Evolutionary conservation across 306 rosid genomes (phyloP).

Genomic region (Delonix regia): DNA sequence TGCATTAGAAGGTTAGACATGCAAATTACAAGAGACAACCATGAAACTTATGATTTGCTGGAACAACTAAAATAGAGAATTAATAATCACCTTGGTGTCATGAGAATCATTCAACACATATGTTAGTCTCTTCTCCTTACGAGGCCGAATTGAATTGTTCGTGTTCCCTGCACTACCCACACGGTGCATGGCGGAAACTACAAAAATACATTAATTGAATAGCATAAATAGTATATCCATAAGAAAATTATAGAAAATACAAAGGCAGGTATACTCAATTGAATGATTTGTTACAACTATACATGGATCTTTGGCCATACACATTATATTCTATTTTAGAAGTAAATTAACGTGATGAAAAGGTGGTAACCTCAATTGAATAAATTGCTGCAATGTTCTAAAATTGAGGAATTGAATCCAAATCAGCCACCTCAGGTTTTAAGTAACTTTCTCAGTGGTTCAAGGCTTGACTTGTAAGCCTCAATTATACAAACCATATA

Average conservation of each 20-base stretch:
- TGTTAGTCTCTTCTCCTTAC: slow-evolving; percentile 92
- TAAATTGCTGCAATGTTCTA: background rate
- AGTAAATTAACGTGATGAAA: background rate
- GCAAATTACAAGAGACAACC: slow-evolving; percentile 28
- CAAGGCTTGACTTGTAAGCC: background rate
- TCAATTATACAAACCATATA: background rate
- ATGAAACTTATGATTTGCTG: slow-evolving; percentile 4
- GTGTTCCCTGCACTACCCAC: slow-evolving; percentile 97
- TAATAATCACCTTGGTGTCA: slow-evolving; percentile 72
- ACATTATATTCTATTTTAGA: background rate
- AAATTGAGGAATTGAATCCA: background rate
- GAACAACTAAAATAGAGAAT: slow-evolving; percentile 25
- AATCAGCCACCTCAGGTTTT: background rate
- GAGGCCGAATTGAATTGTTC: slow-evolving; percentile 82
- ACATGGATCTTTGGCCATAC: background rate
- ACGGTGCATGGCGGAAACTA: slow-evolving; percentile 89
- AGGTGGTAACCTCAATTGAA: background rate
- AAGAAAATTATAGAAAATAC: slow-evolving; percentile 28
- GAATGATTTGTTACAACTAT: background rate
- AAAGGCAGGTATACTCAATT: background rate
- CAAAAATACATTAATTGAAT: slow-evolving; percentile 26
- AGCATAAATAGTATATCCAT: slow-evolving; percentile 25
- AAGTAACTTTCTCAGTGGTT: background rate
- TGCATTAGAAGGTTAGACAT: background rate
- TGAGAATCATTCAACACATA: slow-evolving; percentile 84